Evolutionary conservation across 495 filamentous ascomycete species (phyloP).

Genomic region (Hyaloscypha hepaticicola): DNA sequence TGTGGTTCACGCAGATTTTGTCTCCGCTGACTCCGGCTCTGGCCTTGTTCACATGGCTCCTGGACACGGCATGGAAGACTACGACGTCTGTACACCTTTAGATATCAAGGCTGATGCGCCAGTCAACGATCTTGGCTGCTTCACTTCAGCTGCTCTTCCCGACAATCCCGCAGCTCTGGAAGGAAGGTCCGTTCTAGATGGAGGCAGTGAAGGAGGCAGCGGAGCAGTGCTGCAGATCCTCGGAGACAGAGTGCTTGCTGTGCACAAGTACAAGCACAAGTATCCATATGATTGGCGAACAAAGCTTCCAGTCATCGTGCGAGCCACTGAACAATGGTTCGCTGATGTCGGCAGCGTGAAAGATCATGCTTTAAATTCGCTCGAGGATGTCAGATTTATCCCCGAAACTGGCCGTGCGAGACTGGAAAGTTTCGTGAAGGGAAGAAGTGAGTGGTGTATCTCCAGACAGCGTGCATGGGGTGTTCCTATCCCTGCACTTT

Average conservation of each 20-base stretch:
- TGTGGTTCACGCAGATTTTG: constrained; percentile 80
- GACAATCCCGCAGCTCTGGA: constrained; percentile 56
- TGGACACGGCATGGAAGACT: constrained; percentile 96
- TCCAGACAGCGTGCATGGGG: constrained; percentile 98
- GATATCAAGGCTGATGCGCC: constrained; percentile 74
- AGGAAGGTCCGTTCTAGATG: constrained; percentile 59
- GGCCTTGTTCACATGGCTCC: constrained; percentile 93
- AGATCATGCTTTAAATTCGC: constrained; percentile 59
- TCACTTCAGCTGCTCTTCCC: constrained; percentile 74
- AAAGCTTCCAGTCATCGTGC: constrained; percentile 83
- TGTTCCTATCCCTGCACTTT: constrained; percentile 90
- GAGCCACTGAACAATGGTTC: constrained; percentile 97
- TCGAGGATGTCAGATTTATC: constrained; percentile 73
- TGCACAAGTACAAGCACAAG: constrained; percentile 77
- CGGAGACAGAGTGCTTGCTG: constrained; percentile 56
- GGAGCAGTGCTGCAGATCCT: constrained; percentile 66
- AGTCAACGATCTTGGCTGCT: constrained; percentile 76
- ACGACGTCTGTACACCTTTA: constrained; percentile 67
- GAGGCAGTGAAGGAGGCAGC: constrained; percentile 60
- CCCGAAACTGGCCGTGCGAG: constrained; percentile 69
- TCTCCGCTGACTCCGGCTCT: constrained; percentile 81
- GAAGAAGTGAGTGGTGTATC: constrained; percentile 95
- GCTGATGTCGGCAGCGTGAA: constrained; percentile 86
- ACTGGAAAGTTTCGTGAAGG: constrained; percentile 79
- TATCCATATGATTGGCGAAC: constrained; percentile 98